phyloP scores from a whole-genome alignment of 1,284 basidiomycete species.

The Cutaneotrichosporon cavernicola region DNA sequence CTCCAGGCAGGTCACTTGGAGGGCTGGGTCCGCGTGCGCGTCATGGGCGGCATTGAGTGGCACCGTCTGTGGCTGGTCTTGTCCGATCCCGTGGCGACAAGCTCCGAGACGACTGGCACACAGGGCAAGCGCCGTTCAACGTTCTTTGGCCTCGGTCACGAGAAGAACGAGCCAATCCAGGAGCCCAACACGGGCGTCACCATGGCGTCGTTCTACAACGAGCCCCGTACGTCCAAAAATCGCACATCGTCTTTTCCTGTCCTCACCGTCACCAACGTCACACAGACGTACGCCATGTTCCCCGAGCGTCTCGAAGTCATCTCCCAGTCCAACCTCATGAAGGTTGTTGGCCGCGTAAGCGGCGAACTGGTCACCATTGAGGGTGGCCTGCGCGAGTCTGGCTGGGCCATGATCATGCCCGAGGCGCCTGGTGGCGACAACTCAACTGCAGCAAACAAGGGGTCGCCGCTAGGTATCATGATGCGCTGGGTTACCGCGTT shows the following conservation, averaged over 20 bases:
- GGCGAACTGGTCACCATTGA: conserved; percentile 65
- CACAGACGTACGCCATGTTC: conserved; percentile 74
- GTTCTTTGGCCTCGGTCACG: conserved; percentile 47
- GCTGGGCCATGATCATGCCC: conserved; percentile 85
- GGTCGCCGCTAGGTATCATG: conserved; percentile 67
- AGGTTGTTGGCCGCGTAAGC: conserved; percentile 76
- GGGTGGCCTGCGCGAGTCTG: conserved; percentile 60
- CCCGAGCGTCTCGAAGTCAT: conserved; percentile 93
- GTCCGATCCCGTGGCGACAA: conserved; percentile 48
- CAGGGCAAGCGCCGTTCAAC: conserved; percentile 38
- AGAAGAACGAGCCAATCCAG: conserved; percentile 59
- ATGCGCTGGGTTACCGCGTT: conserved; percentile 87
- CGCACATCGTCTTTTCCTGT: conserved; percentile 40
- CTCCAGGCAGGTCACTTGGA: conserved; percentile 73
- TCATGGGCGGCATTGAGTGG: conserved; percentile 96
- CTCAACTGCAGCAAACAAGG: conserved; percentile 15
- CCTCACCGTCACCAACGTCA: conserved; percentile 49
- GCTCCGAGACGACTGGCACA: conserved; percentile 26
- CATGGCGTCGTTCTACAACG: conserved; percentile 51
- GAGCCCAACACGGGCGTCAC: conserved; percentile 48
- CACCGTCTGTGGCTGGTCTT: conserved; percentile 87
- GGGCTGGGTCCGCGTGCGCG: conserved; percentile 86
- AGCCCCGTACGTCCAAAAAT: conserved; percentile 46
- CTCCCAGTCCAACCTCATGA: conserved; percentile 79
- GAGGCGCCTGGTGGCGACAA: conserved; percentile 58